These are phyloP conservation scores for Daucus carota DNA, from an alignment of 129 eudicot species.

Conservation along the genomic window DNA sequence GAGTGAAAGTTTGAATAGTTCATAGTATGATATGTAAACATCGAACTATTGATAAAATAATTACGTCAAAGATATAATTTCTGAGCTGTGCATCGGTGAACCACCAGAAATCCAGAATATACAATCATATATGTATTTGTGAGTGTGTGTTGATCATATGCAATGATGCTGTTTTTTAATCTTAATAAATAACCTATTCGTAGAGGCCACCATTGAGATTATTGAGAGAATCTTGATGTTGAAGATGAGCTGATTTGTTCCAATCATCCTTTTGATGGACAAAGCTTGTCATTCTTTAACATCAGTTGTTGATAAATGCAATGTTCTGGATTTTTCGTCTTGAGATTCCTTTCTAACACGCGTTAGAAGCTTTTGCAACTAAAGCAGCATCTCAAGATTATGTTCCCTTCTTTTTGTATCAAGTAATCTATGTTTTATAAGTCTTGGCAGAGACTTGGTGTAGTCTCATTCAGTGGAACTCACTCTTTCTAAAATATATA, in stretches of 20 bases:
- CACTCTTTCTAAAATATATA: not conserved
- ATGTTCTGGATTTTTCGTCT: not conserved
- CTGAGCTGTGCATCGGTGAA: not conserved
- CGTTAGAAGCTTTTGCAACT: not conserved
- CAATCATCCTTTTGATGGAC: not conserved
- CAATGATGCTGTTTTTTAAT: not conserved
- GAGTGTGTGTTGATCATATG: not conserved
- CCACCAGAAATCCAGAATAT: not conserved
- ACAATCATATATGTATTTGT: not conserved
- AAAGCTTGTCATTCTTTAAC: not conserved
- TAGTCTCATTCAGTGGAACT: too few relatives aligned
- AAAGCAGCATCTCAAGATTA: not conserved
- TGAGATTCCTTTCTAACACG: not conserved
- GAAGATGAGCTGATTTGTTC: not conserved
- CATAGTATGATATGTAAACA: not conserved
- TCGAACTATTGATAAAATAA: too few relatives aligned
- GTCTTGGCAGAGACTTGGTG: not conserved
- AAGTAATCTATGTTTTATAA: not conserved
- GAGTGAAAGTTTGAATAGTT: not conserved
- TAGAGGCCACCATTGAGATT: constrained; percentile 2
- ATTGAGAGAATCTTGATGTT: constrained; percentile 1
- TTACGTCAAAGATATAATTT: not conserved
- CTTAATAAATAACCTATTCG: not conserved
- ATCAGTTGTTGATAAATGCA: not conserved
- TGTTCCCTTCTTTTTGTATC: not conserved